Evolutionary conservation across 306 rosid species (phyloP), one percentile per base, ranked within the genome.

Genomic region (Quercus bicolor): DNA sequence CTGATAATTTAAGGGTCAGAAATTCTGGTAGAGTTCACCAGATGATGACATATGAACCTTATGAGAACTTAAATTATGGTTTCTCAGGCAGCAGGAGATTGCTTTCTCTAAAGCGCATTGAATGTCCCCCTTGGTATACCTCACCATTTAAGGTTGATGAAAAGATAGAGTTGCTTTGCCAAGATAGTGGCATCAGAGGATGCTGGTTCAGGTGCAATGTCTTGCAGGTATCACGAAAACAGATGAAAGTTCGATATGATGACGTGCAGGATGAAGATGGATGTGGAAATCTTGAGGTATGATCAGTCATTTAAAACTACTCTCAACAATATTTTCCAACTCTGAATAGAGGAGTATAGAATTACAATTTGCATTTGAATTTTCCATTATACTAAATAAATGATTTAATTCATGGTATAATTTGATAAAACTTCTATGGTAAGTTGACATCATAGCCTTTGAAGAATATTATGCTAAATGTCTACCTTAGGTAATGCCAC

Each of bases 101-200:
- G 53, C 82, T 87, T 78, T 85, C 94, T 52, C 72, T 70, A 68
- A 91, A 91, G 76, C 83, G 81, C 77, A 83, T 79, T 57, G 87
- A 87, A 28, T 85, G 79, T 82, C 85, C 80, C 75, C 90, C 88
- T 69, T 78, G 81, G 87, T 87, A 78, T 83, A 79, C 73, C 73
- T 77, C 83, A 68, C 64, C 55, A 6, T 91, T 85, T 81, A 84
- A 92, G 80, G 88, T 90, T 81, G 86, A 89, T 70, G 93, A 90
- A 82, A 91, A 91, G 89, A 86, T 95, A 83, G 99, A 95, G 88
- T 73, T 93, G 81, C 91, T 95, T 68, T 93, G 97, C 90, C 99
- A 93, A 84, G 99, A 95, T 84, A 95, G 99, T 75, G 99, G 99
- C 85, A 95, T 95, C 82, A 87, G 97, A 79, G 99, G 99, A 79